phyloP scores from a whole-genome alignment of 2,329 filamentous ascomycete species.

The Aspergillus piperis region DNA sequence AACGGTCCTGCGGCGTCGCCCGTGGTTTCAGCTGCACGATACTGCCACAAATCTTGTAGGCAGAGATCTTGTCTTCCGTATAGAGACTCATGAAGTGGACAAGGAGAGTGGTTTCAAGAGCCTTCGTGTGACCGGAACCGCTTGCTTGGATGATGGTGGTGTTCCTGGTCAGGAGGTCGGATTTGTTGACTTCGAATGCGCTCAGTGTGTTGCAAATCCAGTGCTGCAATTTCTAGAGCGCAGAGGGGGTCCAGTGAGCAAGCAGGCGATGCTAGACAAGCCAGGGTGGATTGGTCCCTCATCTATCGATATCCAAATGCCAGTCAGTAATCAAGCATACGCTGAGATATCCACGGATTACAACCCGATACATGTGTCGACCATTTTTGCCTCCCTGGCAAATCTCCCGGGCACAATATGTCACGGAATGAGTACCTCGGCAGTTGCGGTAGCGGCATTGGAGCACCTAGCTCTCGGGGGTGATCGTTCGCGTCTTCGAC shows the following conservation, averaged over 20 bases:
- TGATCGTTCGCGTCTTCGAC: conserved; percentile 83
- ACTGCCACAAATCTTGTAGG: conserved; percentile 11
- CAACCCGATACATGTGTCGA: conserved; percentile 96
- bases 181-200: conserved; percentile 10
- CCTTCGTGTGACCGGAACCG: conserved; percentile 16
- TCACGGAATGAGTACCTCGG: conserved; percentile 97
- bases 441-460: conserved; percentile 87
- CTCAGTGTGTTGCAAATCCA: conserved; percentile 17
- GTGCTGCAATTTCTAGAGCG: conserved; percentile 22
- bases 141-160: neutral
- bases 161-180: conserved; percentile 3
- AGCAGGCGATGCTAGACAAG: conserved; percentile 1
- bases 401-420: conserved; percentile 93
- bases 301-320: conserved; percentile 74
- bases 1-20: conserved; percentile 10
- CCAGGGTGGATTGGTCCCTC: conserved; percentile 15
- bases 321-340: conserved; percentile 91
- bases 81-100: conserved; percentile 13
- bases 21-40: conserved; percentile 15
- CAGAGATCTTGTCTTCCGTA: conserved; percentile 11
- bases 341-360: conserved; percentile 93
- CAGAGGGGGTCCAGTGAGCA: conserved; percentile 6
- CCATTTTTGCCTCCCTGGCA: conserved; percentile 92
- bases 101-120: neutral
- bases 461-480: conserved; percentile 94